Base-by-base conservation (phyloP, 2,329 filamentous ascomycete species). In the Paraphaeosphaeria minitans region DNA sequence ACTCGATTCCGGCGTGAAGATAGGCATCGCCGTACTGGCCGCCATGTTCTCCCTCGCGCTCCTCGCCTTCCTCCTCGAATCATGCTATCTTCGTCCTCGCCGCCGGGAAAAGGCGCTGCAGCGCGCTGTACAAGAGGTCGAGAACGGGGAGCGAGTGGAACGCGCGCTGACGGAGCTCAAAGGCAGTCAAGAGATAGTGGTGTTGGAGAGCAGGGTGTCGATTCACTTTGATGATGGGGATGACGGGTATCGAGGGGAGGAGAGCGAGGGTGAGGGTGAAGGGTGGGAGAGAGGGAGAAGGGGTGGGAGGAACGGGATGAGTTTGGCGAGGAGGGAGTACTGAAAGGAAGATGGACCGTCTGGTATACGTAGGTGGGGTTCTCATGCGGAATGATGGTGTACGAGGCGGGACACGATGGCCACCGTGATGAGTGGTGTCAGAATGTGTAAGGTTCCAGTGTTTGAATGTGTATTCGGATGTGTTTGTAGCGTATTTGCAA, bases 181-280 rank as follows among this genome's bases (percentile, higher is more conserved):
- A 39, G 55, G 21, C 37, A 66, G 57, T 37, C 61, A 66, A 37
- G 70, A 74, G 37, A 66, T 65, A 33, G 59, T 68, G 54, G 67
- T 70, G 2, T 37, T 71, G 39, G 70, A 72, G 46, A 70, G 66
- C 45, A 55, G 68, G 29, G 63, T 67, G 13, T 65, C 66, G 43
- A 67, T 74, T 55, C 37, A 70, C 12, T 60, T 70, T 19, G 67
- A 64, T 4, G 61, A 59, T 2, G 64, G 53, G n/a, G 37, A 39
- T 1, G 61, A 62, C 27, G 59, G 62, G n/a, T 54, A 58, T 27
- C 59, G 63, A 27, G 24, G 24, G 19, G 61, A 56, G 16, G 53
- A 59, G 16, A n/a, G 14, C 14, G 37, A 39, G 37, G 37, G n/a
- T 13, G 7, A 3, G 29, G 37, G n/a, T 13, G 7, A 3, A 24